Evolutionary conservation across 2,329 filamentous ascomycete species (phyloP).

Genomic region (Aureobasidium sp.): DNA sequence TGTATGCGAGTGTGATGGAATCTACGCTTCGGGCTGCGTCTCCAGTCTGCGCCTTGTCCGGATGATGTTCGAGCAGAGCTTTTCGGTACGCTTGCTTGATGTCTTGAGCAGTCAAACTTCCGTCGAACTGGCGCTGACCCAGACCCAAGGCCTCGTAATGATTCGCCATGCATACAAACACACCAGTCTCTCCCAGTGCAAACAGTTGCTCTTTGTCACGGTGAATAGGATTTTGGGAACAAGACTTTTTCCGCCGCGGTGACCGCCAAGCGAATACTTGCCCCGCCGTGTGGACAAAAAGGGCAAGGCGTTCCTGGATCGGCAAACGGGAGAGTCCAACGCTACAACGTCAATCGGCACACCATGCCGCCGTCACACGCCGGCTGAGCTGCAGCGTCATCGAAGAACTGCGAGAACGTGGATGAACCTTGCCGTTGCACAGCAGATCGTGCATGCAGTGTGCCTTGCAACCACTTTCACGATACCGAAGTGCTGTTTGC

Average conservation of each 20-base stretch:
- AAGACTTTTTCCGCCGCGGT: background rate
- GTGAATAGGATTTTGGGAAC: background rate
- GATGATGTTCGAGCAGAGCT: slow-evolving; percentile 50
- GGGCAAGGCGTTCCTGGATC: background rate
- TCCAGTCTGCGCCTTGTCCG: slow-evolving; percentile 40
- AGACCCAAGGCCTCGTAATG: slow-evolving; percentile 25
- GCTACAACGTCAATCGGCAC: background rate
- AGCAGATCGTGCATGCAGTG: background rate
- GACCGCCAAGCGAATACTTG: slow-evolving; percentile 2
- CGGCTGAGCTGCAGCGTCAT: slow-evolving; percentile 6
- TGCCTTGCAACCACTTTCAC: background rate
- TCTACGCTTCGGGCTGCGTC: slow-evolving; percentile 39
- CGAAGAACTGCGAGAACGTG: slow-evolving; percentile 5
- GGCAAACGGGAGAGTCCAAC: slow-evolving; percentile 4
- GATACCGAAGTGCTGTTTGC: background rate
- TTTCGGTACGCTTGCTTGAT: slow-evolving; percentile 49
- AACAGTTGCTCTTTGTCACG: background rate
- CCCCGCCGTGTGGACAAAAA: background rate
- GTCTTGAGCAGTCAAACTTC: slow-evolving; percentile 22
- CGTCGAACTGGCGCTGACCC: slow-evolving; percentile 15
- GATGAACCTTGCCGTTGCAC: slow-evolving; percentile 1
- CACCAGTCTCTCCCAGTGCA: background rate
- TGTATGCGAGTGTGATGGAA: slow-evolving; percentile 51
- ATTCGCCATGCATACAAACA: slow-evolving; percentile 14
- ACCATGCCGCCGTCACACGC: slow-evolving; percentile 6